phyloP scores from a whole-genome alignment of 208 protist species.

The Acanthamoeba divionensis region DNA sequence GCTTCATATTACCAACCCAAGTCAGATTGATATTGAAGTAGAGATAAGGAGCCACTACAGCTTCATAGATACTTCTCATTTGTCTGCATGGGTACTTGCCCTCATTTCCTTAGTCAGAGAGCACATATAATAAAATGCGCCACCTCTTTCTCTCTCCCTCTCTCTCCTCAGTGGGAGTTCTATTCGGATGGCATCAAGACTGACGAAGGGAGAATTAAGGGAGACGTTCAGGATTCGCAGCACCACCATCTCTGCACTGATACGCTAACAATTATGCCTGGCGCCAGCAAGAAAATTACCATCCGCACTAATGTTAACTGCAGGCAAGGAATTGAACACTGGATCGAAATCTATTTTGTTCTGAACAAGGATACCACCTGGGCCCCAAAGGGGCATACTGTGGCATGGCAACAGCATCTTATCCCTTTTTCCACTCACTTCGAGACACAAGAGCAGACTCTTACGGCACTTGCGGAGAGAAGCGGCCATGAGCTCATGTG shows the following conservation, averaged over 20 bases:
- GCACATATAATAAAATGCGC: neutral
- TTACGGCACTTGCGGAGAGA: too few species aligned
- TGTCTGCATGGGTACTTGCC: neutral
- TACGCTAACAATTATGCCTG: too few species aligned
- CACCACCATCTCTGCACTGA: too few species aligned
- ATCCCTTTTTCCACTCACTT: neutral
- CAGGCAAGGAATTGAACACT: neutral
- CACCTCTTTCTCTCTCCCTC: too few species aligned
- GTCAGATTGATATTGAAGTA: neutral
- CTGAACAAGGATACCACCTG: neutral
- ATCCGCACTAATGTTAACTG: too few species aligned
- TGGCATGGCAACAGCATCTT: slow-evolving; percentile 25
- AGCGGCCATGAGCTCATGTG: neutral
- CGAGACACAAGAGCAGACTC: neutral
- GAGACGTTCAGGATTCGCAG: neutral
- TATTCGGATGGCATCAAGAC: neutral
- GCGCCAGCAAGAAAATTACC: too few species aligned
- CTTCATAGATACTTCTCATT: neutral
- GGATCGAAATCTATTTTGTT: neutral
- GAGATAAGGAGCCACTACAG: neutral
- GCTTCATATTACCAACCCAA: too few species aligned
- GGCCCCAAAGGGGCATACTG: neutral
- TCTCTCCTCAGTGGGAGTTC: neutral
- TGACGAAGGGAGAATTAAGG: neutral
- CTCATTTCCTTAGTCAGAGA: neutral